phyloP scores from a whole-genome alignment of 2,329 filamentous ascomycete species.

The Diaporthe helianthi region DNA sequence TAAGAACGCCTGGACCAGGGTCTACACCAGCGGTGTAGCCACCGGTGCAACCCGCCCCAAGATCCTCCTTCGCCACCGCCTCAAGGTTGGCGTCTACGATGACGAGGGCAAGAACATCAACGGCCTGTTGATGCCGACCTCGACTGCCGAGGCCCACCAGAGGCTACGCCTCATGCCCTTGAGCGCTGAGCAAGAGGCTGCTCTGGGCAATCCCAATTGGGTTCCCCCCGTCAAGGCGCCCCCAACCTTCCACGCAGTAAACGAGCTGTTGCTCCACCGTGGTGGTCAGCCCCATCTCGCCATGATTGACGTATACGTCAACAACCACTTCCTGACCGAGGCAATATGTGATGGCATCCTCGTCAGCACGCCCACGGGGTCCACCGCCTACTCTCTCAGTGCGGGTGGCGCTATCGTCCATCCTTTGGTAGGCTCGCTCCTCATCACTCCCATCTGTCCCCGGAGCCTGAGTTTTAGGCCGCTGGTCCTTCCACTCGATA shows the following conservation, averaged over 20 bases:
- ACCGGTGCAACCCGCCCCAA: constrained; percentile 66
- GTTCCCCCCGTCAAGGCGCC: constrained; percentile 37
- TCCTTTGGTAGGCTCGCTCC: constrained; percentile 84
- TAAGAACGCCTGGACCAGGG: constrained; percentile 89
- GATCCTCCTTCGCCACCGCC: constrained; percentile 83
- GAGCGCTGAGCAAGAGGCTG: constrained; percentile 33
- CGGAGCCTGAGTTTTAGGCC: constrained; percentile 92
- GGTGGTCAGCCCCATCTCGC: constrained; percentile 89
- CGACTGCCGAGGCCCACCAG: constrained; percentile 51
- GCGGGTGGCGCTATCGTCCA: constrained; percentile 94
- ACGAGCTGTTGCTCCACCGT: constrained; percentile 93
- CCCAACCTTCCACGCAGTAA: constrained; percentile 75
- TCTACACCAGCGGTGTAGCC: constrained; percentile 77
- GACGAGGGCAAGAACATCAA: constrained; percentile 68
- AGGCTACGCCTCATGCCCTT: constrained; percentile 42
- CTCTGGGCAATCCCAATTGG: constrained; percentile 31
- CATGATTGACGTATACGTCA: constrained; percentile 90
- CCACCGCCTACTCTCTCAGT: constrained; percentile 93
- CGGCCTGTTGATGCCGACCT: constrained; percentile 56
- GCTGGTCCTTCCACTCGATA: constrained; percentile 85
- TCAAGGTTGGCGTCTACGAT: constrained; percentile 86
- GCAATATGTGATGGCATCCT: constrained; percentile 96
- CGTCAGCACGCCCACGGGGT: constrained; percentile 91
- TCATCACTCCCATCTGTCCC: constrained; percentile 93
- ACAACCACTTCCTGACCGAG: constrained; percentile 88